Evolutionary conservation across 1,284 basidiomycete genomes (phyloP), one percentile per base, ranked within the genome.

Genomic region (Rhodotorula glutinis): DNA sequence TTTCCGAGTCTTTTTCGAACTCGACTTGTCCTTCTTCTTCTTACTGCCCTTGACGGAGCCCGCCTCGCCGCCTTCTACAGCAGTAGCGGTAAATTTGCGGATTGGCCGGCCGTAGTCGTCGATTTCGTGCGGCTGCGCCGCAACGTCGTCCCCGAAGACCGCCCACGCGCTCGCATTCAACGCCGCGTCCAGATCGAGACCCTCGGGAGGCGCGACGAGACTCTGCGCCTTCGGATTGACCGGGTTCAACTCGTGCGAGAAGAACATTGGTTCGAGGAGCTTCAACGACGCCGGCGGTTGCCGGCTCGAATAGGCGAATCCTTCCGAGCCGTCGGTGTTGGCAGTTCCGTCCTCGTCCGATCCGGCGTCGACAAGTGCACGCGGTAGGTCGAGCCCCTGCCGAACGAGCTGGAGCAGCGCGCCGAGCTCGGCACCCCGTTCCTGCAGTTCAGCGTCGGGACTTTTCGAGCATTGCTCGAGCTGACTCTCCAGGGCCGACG

Each of bases 361-460:
- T 2, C n/a, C 25, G 8, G 23, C 47, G 17, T 56, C 56, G 27
- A 56, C 41, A n/a, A 65, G 11, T 4, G 60, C 46, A 4, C 65
- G n/a, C 4, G 71, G 69, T 2, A 60, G 41, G 49, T 73, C 71
- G 4, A 73, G 60, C 7, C 71, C 71, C 7, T 27, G 55, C 4
- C 71, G 29, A 0, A 73, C 69, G 29, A 69, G 55, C 29, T 65
- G 61, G 3, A 73, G 46, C 29, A 69, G 30, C 2, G 46, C 59
- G 1, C 40, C n/a, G 4, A 73, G 51, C 40, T 71, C 70, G 11
- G 67, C 67, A 21, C 67, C 70, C 74, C 95, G 83, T 79, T 98
- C 92, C 79, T 93, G 91, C 19, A 98, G 88, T 76, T 97, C 94
- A 46, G 92, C 87, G 73, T 94, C 84, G 5, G 41, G 10, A 33